phyloP scores from a whole-genome alignment of 1,139 yeast genomes.

The Kluyveromyces sp. region DNA sequence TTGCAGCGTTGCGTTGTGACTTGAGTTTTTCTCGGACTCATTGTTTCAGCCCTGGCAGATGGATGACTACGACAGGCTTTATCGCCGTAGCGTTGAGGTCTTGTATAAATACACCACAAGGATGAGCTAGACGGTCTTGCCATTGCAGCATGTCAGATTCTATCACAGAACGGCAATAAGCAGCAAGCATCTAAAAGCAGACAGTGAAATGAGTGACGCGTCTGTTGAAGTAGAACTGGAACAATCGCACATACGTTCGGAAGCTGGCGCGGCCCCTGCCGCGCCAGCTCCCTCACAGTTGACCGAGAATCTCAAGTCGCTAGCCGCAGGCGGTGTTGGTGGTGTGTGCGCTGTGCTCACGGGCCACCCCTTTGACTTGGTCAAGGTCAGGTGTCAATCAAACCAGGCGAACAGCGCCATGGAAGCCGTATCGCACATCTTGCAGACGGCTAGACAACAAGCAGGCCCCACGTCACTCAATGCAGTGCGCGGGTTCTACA shows the following conservation, averaged over 20 bases:
- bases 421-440: conserved; percentile 61
- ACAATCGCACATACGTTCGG: background rate
- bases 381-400: conserved; percentile 86
- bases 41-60: background rate
- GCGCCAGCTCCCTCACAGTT: conserved; percentile 6
- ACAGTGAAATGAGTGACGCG: conserved; percentile 6
- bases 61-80: too few species aligned
- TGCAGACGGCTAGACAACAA: conserved; percentile 44
- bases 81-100: too few species aligned
- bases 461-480: conserved; percentile 7
- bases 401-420: conserved; percentile 44
- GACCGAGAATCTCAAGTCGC: conserved; percentile 53
- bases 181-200: too few species aligned
- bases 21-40: background rate
- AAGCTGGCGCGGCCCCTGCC: too few species aligned
- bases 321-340: conserved; percentile 86
- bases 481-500: conserved; percentile 55
- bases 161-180: too few species aligned
- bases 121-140: too few species aligned
- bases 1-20: too few species aligned
- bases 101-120: too few species aligned
- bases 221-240: conserved; percentile 5
- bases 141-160: too few species aligned
- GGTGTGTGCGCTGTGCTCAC: conserved; percentile 82
- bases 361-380: conserved; percentile 93